phyloP scores from a whole-genome alignment of 495 filamentous ascomycete species.

The Immersiella caudata region DNA sequence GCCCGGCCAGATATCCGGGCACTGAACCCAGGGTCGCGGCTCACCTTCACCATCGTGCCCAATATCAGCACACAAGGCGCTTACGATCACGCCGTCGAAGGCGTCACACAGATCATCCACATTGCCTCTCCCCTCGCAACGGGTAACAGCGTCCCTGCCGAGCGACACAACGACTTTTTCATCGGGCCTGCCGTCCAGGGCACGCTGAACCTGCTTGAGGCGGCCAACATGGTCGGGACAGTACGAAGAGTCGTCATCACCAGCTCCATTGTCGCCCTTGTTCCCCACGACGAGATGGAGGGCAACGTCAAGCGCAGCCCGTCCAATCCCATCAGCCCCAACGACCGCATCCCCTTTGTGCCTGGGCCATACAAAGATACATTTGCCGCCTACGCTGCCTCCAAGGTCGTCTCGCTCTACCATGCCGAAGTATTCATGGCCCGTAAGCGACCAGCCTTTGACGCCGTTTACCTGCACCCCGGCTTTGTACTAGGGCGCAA shows the following conservation, averaged over 20 bases:
- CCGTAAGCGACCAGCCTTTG: conserved; percentile 45
- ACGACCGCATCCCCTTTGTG: conserved; percentile 34
- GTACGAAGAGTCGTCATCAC: conserved; percentile 67
- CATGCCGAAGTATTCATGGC: conserved; percentile 46
- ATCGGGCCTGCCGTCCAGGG: conserved; percentile 73
- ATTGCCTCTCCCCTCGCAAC: conserved; percentile 58
- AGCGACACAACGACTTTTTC: conserved; percentile 61
- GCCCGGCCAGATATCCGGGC: conserved; percentile 34
- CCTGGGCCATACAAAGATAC: conserved; percentile 43
- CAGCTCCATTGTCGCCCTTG: conserved; percentile 46
- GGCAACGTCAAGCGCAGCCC: conserved; percentile 21
- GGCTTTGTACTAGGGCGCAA: conserved; percentile 49
- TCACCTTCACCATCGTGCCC: conserved; percentile 50
- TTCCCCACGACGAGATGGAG: conserved; percentile 32
- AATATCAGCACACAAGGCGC: conserved; percentile 48
- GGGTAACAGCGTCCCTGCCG: conserved; percentile 47
- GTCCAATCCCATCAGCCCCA: conserved; percentile 23
- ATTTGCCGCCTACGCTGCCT: conserved; percentile 44
- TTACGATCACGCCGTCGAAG: conserved; percentile 51
- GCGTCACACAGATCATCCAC: conserved; percentile 54
- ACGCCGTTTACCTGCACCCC: conserved; percentile 52
- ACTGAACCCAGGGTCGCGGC: conserved; percentile 32
- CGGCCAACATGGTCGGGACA: conserved; percentile 62
- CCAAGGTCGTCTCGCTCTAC: conserved; percentile 49
- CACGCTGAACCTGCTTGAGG: conserved; percentile 72